Conservation (phyloP, 345 rosid species). For the Eucalyptus curtisii region DNA sequence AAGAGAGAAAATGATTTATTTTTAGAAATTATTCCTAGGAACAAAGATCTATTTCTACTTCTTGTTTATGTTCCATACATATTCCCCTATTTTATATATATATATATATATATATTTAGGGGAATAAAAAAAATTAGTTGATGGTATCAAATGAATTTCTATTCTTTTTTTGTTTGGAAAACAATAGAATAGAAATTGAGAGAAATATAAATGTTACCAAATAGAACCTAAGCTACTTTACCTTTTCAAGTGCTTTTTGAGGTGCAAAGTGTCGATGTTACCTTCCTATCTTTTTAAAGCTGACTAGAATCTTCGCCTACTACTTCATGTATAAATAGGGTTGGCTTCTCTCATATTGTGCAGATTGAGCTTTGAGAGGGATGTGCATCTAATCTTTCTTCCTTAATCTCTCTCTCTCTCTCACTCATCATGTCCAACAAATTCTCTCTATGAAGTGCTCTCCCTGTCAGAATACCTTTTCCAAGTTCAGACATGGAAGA, state of each 20-base stretch:
- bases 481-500: not conserved
- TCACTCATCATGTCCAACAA: not conserved
- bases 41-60: too few relatives aligned
- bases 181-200: too few relatives aligned
- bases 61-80: too few relatives aligned
- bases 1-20: too few relatives aligned
- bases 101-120: rapidly evolving
- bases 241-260: not conserved
- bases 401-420: not conserved
- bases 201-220: too few relatives aligned
- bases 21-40: too few relatives aligned
- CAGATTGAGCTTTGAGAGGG: not conserved
- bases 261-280: not conserved
- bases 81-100: too few relatives aligned
- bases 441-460: not conserved
- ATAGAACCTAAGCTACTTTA: too few relatives aligned
- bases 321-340: not conserved
- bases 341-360: not conserved
- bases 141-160: too few relatives aligned
- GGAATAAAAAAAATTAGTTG: too few relatives aligned
- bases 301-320: not conserved
- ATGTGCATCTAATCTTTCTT: not conserved
- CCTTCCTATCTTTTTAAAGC: not conserved
- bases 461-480: not conserved
- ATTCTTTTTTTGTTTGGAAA: too few relatives aligned